A percentile compares a stretch with the other conserved stretches of the same genome.
Evolutionary conservation across 768 basidiomycete species (phyloP).

Genomic region (Cubamyces sp.): DNA sequence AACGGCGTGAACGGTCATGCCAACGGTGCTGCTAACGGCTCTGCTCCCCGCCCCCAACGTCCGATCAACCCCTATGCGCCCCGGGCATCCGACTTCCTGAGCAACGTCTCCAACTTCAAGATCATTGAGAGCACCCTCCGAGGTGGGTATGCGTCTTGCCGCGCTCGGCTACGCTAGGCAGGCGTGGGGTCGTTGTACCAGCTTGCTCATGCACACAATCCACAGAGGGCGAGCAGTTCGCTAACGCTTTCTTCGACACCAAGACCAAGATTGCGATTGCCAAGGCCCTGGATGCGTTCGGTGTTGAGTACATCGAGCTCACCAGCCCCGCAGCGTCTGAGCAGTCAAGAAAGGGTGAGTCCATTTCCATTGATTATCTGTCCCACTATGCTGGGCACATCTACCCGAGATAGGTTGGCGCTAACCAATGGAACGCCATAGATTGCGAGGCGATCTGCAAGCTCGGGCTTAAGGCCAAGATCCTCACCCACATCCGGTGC

Average conservation of each 20-base stretch:
- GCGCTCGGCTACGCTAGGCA: not conserved
- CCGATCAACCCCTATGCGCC: conserved; percentile 82
- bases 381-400: not conserved
- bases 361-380: conserved; percentile 1
- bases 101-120: conserved; percentile 90
- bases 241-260: conserved; percentile 99
- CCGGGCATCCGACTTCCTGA: conserved; percentile 90
- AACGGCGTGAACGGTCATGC: conserved; percentile 42
- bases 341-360: conserved; percentile 65
- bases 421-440: conserved; percentile 27
- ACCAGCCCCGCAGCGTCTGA: conserved; percentile 98
- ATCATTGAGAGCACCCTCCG: conserved; percentile 97
- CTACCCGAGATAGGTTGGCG: not conserved
- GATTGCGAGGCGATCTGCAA: conserved; percentile 99
- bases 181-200: not conserved
- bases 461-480: conserved; percentile 94
- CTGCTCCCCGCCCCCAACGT: conserved; percentile 40
- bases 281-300: conserved; percentile 96
- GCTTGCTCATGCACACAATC: conserved; percentile 19
- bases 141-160: conserved; percentile 52
- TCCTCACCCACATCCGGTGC: conserved; percentile 98
- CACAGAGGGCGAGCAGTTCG: conserved; percentile 97
- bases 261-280: conserved; percentile 99
- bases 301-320: conserved; percentile 99
- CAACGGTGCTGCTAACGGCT: conserved; percentile 40